Base-by-base conservation (phyloP, 768 basidiomycete genomes). In the Chlorophyllum brunneum region DNA sequence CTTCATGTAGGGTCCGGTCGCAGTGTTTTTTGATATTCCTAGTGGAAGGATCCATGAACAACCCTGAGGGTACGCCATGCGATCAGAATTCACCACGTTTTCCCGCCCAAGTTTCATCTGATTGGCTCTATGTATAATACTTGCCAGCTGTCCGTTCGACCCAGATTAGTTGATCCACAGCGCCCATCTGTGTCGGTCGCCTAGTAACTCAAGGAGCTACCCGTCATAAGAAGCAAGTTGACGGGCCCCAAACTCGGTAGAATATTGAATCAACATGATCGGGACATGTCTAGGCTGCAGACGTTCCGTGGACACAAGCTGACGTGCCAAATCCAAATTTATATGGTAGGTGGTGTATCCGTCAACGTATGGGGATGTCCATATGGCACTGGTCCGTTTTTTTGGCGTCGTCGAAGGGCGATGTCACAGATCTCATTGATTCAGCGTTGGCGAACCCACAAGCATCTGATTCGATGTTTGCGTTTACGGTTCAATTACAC, bases 401-500 rank as follows among this genome's bases (percentile, higher is more conserved):
- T 54, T 48, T 34, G 40, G 43, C 44, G 46, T 41, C 41, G 29
- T 55, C 48, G 51, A 53, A 46, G 43, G 43, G 23, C 36, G 22
- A 29, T 50, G 27, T 40, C 51, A 56, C 39, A 34, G 38, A 51
- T 49, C 36, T 45, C 26, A 41, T 15, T 54, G 45, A 51, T 44
- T 49, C 34, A 46, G 22, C 37, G 18, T 57, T 49, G 38, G 23
- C 29, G 48, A 51, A 48, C 42, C 31, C 24, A 40, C 54, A 38
- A 56, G 22, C 49, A 50, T 56, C 56, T 58, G 59, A 61, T 58
- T 60, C 58, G 54, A 57, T 56, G 57, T 63, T 66, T 56, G 60
- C 57, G 60, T 62, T 67, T 66, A 64, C 54, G 59, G 64, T 68
- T 69, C 62, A 66, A 59, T 63, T 67, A 67, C 62, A 66, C 51